Evolutionary conservation across 2,329 filamentous ascomycete species (phyloP), one percentile per base, ranked within the genome.

Genomic region (Phialocephala subalpina): DNA sequence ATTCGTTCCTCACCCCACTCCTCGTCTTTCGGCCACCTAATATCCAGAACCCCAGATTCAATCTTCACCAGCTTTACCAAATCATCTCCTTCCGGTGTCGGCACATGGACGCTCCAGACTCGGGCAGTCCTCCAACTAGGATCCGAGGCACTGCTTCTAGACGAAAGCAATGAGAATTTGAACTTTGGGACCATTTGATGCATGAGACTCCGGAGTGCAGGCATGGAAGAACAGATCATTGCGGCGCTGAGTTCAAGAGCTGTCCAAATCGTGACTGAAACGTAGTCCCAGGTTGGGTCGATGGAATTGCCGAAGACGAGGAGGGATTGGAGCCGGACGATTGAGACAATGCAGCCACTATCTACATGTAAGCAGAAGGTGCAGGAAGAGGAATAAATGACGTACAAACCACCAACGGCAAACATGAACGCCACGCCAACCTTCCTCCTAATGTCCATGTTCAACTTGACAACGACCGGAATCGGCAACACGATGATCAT

Each of bases 341-440:
- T 60, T 6, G 64, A 67, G 29, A 69, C 35, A n/a, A 69, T 65
- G 35, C 62, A 67, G 22, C 67, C 67, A 47, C 58, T 64, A 7
- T 49, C 12, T 12, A 25, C 1, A 14, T 11, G 27, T 49, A 20
- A 60, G 52, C 14, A 16, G 14, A 55, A 35, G 8, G 9, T 11
- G 25, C 2, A n/a, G 3, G n/a, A 38, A 25, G 20, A n/a, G 79
- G 27, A 40, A 29, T 6, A 5, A 27, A 74, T 62, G 25, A 86
- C 84, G 29, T 87, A 88, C 72, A 91, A 91, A 45, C 87, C 82
- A 67, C 89, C 89, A 65, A 90, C 86, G 67, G 86, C 85, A 75
- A 92, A 92, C 1, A 89, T 90, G 58, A 90, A 78, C 52, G 90
- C 81, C 22, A 92, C 76, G 45, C 90, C 90, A 20, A 86, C 81